Conservation (phyloP, 164 flowering plant species). For the Liriodendron chinense region DNA sequence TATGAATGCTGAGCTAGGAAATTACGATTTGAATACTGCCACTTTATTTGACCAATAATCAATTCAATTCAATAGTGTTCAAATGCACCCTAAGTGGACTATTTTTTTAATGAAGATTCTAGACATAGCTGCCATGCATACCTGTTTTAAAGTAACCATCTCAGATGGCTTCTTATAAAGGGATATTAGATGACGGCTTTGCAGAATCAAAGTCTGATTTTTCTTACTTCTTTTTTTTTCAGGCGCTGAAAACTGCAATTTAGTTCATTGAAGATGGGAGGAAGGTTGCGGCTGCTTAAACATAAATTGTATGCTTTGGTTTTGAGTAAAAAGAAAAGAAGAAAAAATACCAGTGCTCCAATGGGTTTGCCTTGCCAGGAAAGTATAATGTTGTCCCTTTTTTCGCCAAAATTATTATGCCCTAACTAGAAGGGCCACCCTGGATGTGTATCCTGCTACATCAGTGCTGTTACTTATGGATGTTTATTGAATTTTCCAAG, state of each 20-base stretch:
- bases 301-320: not conserved
- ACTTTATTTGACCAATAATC: too few relatives aligned
- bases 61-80: too few relatives aligned
- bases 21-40: too few relatives aligned
- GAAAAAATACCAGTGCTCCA: not conserved
- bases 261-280: slow-evolving; percentile 83
- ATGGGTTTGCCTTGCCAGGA: not conserved
- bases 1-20: too few relatives aligned
- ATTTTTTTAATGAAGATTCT: too few relatives aligned
- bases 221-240: not conserved
- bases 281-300: slow-evolving; percentile 66
- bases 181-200: too few relatives aligned
- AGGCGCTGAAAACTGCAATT: slow-evolving; percentile 79
- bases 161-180: too few relatives aligned
- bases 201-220: too few relatives aligned
- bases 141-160: too few relatives aligned
- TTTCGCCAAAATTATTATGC: not conserved
- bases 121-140: too few relatives aligned
- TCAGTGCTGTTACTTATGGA: not conserved
- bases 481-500: not conserved
- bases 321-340: not conserved
- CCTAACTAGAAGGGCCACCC: not conserved
- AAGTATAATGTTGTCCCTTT: not conserved
- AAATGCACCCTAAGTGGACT: too few relatives aligned
- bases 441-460: not conserved